Conservation (phyloP, 2,329 filamentous ascomycete genomes). For the Aureobasidium namibiae region DNA sequence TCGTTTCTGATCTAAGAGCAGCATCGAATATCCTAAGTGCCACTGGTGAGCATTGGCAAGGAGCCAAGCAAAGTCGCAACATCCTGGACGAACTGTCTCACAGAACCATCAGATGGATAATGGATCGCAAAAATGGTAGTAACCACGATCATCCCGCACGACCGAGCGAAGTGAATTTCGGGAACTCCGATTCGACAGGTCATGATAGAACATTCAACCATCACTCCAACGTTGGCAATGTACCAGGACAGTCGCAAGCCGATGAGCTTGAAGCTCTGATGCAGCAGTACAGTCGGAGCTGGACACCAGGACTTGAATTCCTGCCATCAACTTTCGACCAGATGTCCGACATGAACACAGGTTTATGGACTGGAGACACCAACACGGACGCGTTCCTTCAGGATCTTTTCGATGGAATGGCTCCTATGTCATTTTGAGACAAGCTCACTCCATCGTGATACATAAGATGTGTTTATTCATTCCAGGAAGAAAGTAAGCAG, state of each 20-base stretch:
- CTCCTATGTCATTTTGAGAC: neutral
- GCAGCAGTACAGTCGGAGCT: neutral
- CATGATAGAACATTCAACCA: neutral
- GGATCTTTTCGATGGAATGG: neutral
- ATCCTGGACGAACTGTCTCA: conserved; percentile 1
- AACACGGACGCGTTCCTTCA: neutral
- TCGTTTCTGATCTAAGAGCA: neutral
- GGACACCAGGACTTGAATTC: neutral
- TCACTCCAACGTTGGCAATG: too few species aligned
- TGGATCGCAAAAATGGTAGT: neutral
- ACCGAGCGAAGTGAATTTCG: neutral
- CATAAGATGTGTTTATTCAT: too few species aligned
- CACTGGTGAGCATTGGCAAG: neutral
- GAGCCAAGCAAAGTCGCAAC: neutral
- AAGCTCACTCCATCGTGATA: too few species aligned
- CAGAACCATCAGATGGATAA: neutral
- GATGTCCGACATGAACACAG: neutral
- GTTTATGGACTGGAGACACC: neutral
- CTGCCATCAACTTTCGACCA: neutral
- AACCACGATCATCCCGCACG: too few species aligned
- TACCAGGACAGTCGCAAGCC: neutral
- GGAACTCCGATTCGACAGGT: neutral
- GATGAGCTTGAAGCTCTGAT: neutral
- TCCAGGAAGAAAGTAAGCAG: too few species aligned
- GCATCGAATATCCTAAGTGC: conserved; percentile 1